Percentiles rank a stretch among this genome's conserved stretches.
These are phyloP conservation scores for Ceratocystis destructans DNA, from an alignment of 2,329 filamentous ascomycete species.

Conservation along the genomic window DNA sequence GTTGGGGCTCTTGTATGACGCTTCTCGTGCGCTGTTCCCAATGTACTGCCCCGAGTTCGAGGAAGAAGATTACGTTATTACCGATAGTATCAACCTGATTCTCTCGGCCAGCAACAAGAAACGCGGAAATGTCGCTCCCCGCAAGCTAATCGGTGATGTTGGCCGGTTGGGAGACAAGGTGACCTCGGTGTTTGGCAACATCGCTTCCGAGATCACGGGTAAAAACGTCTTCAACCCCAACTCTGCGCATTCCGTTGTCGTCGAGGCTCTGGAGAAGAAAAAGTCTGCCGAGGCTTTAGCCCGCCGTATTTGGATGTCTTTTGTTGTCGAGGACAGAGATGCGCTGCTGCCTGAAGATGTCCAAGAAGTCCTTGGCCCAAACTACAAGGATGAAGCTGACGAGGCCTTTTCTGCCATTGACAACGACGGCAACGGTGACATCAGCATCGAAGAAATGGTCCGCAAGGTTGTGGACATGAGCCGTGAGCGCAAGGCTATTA, in stretches of 20 bases:
- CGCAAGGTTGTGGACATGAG: constrained; percentile 73
- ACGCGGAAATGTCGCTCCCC: constrained; percentile 55
- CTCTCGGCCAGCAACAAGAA: constrained; percentile 42
- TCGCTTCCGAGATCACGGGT: constrained; percentile 88
- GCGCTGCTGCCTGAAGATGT: constrained; percentile 69
- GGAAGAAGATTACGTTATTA: constrained; percentile 85
- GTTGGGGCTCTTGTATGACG: constrained; percentile 75
- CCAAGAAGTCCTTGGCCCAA: constrained; percentile 67
- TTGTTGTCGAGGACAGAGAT: constrained; percentile 80
- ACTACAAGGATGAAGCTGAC: constrained; percentile 63
- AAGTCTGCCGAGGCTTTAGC: constrained; percentile 80
- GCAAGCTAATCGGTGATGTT: constrained; percentile 63
- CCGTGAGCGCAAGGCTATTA: constrained; percentile 74
- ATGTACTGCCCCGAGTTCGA: constrained; percentile 82
- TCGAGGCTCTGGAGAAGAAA: constrained; percentile 76
- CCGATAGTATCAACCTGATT: constrained; percentile 62
- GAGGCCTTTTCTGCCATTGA: constrained; percentile 75
- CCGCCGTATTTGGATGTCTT: constrained; percentile 95
- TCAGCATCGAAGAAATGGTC: constrained; percentile 91
- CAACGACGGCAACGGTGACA: constrained; percentile 79
- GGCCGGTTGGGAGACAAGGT: constrained; percentile 84
- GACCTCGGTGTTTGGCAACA: constrained; percentile 81
- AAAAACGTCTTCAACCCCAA: constrained; percentile 91
- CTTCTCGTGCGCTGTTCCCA: constrained; percentile 76
- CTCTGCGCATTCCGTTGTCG: constrained; percentile 75